Evolutionary conservation across 805 yeast genomes (phyloP), one percentile per base, ranked within the genome.

Genomic region (Wickerhamomyces chambardii): DNA sequence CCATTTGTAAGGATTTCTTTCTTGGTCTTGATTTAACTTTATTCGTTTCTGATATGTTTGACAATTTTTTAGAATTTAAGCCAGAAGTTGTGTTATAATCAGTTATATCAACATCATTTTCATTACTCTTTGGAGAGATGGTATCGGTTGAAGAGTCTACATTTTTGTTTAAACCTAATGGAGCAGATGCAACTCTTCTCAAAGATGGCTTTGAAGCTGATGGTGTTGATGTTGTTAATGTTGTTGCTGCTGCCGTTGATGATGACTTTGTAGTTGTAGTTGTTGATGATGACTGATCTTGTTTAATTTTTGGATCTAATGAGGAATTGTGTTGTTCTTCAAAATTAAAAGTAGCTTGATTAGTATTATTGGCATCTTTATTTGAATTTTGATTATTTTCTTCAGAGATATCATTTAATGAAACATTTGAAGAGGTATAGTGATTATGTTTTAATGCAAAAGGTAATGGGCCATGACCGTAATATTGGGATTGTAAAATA

Each of bases 161-260:
- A 64, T 40, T 36, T 43, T 59, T 35, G 26, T 72, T 66, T 18
- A 74, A 50, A 9, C 70, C 82, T 36, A 81, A 64, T 10, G 95
- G 95, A 1, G 92, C 94, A 0, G 95, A 84, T 0, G 95, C 89
- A 2, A 83, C 94, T 41, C 94, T 66, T 40, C 92, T 63, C 17
- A 84, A 59, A 16, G 65, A 63, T 29, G 63, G 60, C 30, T 37
- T 40, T n/a, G 19, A 25, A 31, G n/a, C 30, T 6, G 18, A 38
- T 15, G 18, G 17, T 11, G 27, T 21, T 15, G 17, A 32, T 28
- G 24, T 28, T 15, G 31, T 32, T 15, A 15, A 10, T 16, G 19
- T 27, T 31, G 15, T 32, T 6, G 18, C 38, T 16, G 17, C 19
- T 10, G 26, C 22, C 15, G 17, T 34, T 27, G 21, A 26, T 32